Conservation (phyloP, 805 yeast species). For the Saturnispora galanensis region DNA sequence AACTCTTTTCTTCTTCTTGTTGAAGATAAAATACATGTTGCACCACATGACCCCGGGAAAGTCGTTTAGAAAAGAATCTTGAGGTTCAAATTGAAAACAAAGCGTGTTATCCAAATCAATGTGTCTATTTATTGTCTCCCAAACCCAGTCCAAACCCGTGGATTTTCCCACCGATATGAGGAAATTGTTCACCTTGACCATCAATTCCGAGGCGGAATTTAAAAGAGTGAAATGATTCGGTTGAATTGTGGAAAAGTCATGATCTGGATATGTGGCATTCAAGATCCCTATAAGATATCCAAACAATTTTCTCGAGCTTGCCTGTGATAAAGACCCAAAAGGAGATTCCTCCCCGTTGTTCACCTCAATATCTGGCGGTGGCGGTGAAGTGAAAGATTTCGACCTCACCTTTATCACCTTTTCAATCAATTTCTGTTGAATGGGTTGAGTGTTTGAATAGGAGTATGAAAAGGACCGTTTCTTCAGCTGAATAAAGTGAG, state of each 20-base stretch:
- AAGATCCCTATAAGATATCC: conserved; percentile 84
- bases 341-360: conserved; percentile 37
- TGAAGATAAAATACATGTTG: conserved; percentile 83
- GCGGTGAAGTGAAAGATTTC: conserved; percentile 24
- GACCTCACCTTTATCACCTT: conserved; percentile 16
- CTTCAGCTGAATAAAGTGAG: conserved; percentile 25
- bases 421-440: conserved; percentile 11
- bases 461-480: conserved; percentile 27
- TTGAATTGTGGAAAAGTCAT: conserved; percentile 79
- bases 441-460: conserved; percentile 16
- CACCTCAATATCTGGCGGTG: conserved; percentile 14
- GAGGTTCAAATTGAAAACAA: conserved; percentile 53
- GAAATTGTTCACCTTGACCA: conserved; percentile 65
- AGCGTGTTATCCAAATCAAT: conserved; percentile 62
- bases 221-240: conserved; percentile 67
- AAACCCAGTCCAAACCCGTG: conserved; percentile 52
- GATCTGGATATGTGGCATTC: conserved; percentile 91
- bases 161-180: conserved; percentile 56
- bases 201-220: conserved; percentile 37
- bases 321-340: conserved; percentile 83
- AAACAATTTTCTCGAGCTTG: conserved; percentile 81
- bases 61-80: conserved; percentile 59
- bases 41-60: conserved; percentile 56
- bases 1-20: conserved; percentile 85
- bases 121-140: conserved; percentile 81